Conservation (phyloP, 352 stramenopile genomes). For the Pythium myriotylum region DNA sequence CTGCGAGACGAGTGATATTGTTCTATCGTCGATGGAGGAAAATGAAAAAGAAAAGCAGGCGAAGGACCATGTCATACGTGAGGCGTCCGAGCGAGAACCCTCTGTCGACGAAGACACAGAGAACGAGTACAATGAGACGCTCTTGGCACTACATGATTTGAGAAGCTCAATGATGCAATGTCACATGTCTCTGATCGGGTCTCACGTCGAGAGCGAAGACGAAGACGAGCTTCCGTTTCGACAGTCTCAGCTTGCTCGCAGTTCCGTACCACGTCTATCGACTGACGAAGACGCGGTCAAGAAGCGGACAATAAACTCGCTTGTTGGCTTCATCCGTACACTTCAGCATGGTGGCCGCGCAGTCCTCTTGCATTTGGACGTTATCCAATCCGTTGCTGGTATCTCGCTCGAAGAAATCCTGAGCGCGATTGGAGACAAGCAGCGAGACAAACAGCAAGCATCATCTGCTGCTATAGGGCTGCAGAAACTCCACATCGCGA, state of each 20-base stretch:
- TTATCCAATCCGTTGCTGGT: constrained; percentile 35
- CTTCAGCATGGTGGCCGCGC: constrained; percentile 48
- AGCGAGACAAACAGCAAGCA: constrained; percentile 38
- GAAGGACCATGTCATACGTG: background rate
- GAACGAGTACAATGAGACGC: constrained; percentile 53
- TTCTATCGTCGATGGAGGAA: constrained; percentile 48
- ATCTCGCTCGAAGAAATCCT: constrained; percentile 65
- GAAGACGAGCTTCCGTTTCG: constrained; percentile 12
- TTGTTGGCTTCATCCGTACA: constrained; percentile 61
- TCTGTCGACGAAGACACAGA: constrained; percentile 23
- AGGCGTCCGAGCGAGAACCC: constrained; percentile 33
- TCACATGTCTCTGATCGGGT: constrained; percentile 43
- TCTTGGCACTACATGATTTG: constrained; percentile 60
- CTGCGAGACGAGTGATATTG: constrained; percentile 42
- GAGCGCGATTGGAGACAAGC: constrained; percentile 52
- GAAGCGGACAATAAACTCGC: constrained; percentile 38
- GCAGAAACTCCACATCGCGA: constrained; percentile 53
- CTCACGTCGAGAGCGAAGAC: constrained; percentile 32
- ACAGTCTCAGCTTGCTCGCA: background rate
- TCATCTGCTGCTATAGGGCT: constrained; percentile 26
- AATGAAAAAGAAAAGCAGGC: constrained; percentile 24
- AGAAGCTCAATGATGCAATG: constrained; percentile 66
- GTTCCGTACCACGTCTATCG: too few species aligned
- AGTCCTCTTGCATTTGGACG: constrained; percentile 64
- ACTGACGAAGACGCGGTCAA: constrained; percentile 39